phyloP scores from a whole-genome alignment of 1,284 basidiomycete genomes.

The Cryptococcus sp. region DNA sequence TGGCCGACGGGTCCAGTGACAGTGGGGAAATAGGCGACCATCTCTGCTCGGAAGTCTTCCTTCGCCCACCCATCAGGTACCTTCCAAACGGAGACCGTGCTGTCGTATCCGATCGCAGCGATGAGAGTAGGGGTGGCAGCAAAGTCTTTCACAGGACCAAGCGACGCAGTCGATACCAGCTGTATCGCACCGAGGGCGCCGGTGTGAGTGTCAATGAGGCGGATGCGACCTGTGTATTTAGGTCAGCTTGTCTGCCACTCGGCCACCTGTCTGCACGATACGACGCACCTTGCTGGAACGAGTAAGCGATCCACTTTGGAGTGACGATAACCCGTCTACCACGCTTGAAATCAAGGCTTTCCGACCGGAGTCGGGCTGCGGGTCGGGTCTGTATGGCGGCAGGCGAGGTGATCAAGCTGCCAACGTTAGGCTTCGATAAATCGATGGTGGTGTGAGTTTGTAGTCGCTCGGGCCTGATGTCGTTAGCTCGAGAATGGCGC shows the following conservation, averaged over 20 bases:
- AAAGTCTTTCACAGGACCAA: conserved; percentile 39
- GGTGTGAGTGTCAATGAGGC: conserved; percentile 38
- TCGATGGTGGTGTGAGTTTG: conserved; percentile 31
- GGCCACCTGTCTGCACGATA: not conserved
- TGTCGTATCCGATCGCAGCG: conserved; percentile 35
- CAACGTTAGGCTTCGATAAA: conserved; percentile 35
- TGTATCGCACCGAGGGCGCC: conserved; percentile 40
- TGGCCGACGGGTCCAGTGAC: conserved; percentile 17
- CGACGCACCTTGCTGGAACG: conserved; percentile 33
- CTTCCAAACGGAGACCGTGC: conserved; percentile 31
- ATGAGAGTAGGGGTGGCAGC: conserved; percentile 29
- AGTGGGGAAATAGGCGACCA: not conserved
- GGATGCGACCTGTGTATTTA: conserved; percentile 29
- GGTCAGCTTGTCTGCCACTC: conserved; percentile 2
- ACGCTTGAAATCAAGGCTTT: conserved; percentile 21
- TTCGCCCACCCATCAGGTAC: conserved; percentile 32
- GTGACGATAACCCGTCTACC: conserved; percentile 41
- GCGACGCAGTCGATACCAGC: conserved; percentile 15
- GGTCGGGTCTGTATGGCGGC: conserved; percentile 32
- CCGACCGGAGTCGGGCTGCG: conserved; percentile 35
- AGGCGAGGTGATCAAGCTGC: conserved; percentile 25
- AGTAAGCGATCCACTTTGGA: conserved; percentile 40
- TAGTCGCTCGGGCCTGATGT: conserved; percentile 22
- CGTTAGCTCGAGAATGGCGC: conserved; percentile 4
- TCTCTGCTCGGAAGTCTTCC: conserved; percentile 33